Percentiles rank a stretch among this genome's conserved stretches.
phyloP scores from a whole-genome alignment of 768 basidiomycete species.

The Lentinula edodes region DNA sequence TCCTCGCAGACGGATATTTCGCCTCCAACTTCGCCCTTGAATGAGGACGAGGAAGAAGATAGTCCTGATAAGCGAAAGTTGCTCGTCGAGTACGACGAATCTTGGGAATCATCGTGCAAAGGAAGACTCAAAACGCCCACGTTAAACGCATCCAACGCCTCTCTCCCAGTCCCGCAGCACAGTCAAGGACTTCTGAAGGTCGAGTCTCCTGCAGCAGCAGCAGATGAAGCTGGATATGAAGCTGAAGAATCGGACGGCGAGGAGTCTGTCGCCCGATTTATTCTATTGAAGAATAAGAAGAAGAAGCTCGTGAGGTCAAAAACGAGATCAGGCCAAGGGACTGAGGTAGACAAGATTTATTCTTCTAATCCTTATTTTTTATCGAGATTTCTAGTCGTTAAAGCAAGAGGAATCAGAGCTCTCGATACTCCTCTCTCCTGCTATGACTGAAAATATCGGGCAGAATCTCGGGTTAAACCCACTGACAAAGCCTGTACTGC shows the following conservation, averaged over 20 bases:
- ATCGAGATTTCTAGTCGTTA: background rate
- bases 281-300: background rate
- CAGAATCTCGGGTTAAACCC: too few species aligned
- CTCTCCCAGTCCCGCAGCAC: background rate
- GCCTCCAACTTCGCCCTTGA: background rate
- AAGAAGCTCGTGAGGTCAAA: background rate
- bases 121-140: background rate
- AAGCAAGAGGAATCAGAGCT: background rate
- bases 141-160: background rate
- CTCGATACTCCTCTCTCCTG: background rate
- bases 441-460: background rate
- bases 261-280: background rate
- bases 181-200: background rate
- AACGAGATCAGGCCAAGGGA: background rate
- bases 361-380: background rate
- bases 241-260: background rate
- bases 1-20: background rate
- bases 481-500: background rate
- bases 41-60: background rate
- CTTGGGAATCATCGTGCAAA: background rate
- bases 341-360: background rate
- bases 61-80: too few species aligned
- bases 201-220: background rate
- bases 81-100: background rate
- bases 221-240: slow-evolving; percentile 3